These are phyloP conservation scores for Kodamaea suecica DNA, from an alignment of 1,139 yeast species.

Conservation along the genomic window DNA sequence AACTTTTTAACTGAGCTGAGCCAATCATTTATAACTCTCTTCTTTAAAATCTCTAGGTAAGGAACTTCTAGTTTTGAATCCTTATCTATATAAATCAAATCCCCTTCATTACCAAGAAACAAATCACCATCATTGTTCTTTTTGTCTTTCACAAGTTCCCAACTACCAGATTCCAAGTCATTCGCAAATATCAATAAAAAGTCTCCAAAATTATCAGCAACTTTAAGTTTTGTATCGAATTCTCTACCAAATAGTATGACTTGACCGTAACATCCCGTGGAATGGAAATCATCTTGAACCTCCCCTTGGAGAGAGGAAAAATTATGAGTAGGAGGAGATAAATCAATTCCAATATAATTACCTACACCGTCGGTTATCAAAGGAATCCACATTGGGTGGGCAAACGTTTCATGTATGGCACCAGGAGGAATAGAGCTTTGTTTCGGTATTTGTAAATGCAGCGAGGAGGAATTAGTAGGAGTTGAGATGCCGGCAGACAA, in stretches of 20 bases:
- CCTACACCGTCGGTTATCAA: conserved; percentile 84
- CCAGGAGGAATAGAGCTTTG: conserved; percentile 79
- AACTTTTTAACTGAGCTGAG: conserved; percentile 22
- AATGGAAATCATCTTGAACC: not conserved
- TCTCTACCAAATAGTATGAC: conserved; percentile 87
- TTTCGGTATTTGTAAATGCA: conserved; percentile 35
- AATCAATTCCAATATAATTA: conserved; percentile 83
- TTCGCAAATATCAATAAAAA: conserved; percentile 77
- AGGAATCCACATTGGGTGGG: conserved; percentile 91
- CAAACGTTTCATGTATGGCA: conserved; percentile 66
- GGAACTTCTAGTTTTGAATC: conserved; percentile 46
- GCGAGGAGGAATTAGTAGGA: no score
- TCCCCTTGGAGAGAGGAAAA: not conserved
- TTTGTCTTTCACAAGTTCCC: conserved; percentile 57
- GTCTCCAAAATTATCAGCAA: conserved; percentile 84
- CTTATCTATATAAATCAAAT: conserved; percentile 60
- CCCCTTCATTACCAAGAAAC: conserved; percentile 65
- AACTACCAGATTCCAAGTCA: conserved; percentile 76
- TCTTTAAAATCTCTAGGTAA: conserved; percentile 62
- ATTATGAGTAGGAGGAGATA: conserved; percentile 58
- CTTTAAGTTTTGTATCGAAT: conserved; percentile 74
- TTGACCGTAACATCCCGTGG: conserved; percentile 55
- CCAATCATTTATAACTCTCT: conserved; percentile 34
- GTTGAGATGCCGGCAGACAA: no score
- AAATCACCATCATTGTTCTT: conserved; percentile 48